Evolutionary conservation across 2,329 filamentous ascomycete species (phyloP).

Genomic region (Sphaerulina musiva): DNA sequence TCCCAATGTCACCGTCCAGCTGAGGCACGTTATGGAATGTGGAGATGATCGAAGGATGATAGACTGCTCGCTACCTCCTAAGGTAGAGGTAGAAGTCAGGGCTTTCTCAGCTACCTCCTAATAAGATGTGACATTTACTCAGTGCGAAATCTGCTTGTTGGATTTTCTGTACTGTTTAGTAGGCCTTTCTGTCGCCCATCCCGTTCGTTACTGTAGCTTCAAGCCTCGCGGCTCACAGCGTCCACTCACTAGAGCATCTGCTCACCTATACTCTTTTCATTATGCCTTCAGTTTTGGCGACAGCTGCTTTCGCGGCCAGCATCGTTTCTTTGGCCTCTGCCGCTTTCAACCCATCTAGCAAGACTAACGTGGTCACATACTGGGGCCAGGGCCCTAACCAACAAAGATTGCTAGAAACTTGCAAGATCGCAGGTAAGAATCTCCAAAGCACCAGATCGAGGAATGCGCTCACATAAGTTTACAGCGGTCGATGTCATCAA

Average conservation of each 20-base stretch:
- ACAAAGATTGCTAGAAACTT: slow-evolving; percentile 45
- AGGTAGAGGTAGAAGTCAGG: neutral
- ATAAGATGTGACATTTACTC: neutral
- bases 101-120: neutral
- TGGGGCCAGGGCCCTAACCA: slow-evolving; percentile 51
- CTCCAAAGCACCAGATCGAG: neutral
- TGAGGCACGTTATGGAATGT: neutral
- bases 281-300: slow-evolving; percentile 10
- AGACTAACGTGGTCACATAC: slow-evolving; percentile 49
- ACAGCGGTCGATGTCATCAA: slow-evolving; percentile 51
- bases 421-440: slow-evolving; percentile 28
- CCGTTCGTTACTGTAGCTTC: slow-evolving; percentile 1
- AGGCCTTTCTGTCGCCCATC: slow-evolving; percentile 1
- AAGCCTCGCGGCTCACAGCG: slow-evolving; percentile 6
- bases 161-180: neutral
- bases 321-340: slow-evolving; percentile 33
- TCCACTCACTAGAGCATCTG: slow-evolving; percentile 8
- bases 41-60: slow-evolving; percentile 1
- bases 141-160: neutral
- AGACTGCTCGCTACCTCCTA: neutral
- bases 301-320: slow-evolving; percentile 4
- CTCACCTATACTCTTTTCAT: neutral
- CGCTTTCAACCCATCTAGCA: slow-evolving; percentile 39
- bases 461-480: slow-evolving; percentile 26
- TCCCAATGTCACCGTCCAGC: neutral